A percentile compares a stretch with the other conserved stretches of the same genome.
Conservation (phyloP, 345 rosid species). For the Eucalyptus polybractea region DNA sequence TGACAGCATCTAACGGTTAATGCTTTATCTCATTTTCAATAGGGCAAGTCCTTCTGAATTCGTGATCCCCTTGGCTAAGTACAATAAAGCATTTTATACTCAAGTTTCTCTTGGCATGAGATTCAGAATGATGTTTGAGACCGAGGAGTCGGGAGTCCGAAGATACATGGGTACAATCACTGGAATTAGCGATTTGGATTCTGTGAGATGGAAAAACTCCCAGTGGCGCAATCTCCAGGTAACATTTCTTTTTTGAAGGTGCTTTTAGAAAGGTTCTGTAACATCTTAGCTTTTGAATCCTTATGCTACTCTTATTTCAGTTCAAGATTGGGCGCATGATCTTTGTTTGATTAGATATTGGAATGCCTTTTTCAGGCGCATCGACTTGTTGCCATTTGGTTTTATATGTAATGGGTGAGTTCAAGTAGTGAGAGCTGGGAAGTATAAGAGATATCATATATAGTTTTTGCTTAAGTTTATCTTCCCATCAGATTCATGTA, state of each 20-base stretch:
- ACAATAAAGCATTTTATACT: constrained; percentile 71
- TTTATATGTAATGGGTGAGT: not conserved
- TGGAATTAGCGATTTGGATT: constrained; percentile 77
- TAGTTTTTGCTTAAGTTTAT: not conserved
- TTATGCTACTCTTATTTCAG: not conserved
- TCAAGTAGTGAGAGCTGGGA: not conserved
- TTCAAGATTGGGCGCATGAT: not conserved
- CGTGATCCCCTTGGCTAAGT: constrained; percentile 94
- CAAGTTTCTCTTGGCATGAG: constrained; percentile 95
- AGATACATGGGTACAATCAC: constrained; percentile 97
- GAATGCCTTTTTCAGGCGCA: not conserved
- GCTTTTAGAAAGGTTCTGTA: not conserved
- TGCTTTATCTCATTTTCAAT: constrained; percentile 4
- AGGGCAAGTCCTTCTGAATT: constrained; percentile 97
- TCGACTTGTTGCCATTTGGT: not conserved
- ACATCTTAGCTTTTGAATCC: not conserved
- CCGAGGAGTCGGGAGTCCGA: constrained; percentile 92
- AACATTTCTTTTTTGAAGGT: not conserved
- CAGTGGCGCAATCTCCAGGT: constrained; percentile 99
- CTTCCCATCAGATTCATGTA: not conserved
- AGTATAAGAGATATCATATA: not conserved
- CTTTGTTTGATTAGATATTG: not conserved
- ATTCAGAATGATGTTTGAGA: constrained; percentile 97
- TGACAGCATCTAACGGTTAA: constrained; percentile 3
- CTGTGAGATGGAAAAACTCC: constrained; percentile 85